Percentiles rank a stretch among this genome's conserved stretches.
Conservation (phyloP, 768 basidiomycete species). For the Boletus reticulatus region DNA sequence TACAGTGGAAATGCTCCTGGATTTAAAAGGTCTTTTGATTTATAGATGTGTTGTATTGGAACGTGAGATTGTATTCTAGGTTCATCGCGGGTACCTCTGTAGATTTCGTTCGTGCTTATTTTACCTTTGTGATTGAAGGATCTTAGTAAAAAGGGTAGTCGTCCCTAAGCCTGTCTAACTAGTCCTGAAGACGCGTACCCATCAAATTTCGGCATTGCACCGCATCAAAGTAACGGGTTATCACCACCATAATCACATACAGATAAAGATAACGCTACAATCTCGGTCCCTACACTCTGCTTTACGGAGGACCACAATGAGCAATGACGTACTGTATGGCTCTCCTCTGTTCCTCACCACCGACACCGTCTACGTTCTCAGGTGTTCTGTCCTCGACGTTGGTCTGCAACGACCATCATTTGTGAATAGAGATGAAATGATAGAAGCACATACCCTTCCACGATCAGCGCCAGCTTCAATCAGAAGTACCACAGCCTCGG, state of each 20-base stretch:
- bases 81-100: not conserved
- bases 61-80: slow-evolving; percentile 1
- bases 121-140: slow-evolving; percentile 5
- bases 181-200: not conserved
- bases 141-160: not conserved
- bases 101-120: slow-evolving; percentile 9
- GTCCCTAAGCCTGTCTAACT: not conserved
- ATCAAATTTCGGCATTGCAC: not conserved
- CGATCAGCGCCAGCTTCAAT: slow-evolving; percentile 97
- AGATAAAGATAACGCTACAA: not conserved
- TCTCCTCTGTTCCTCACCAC: slow-evolving; percentile 80
- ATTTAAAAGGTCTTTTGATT: not conserved
- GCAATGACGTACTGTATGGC: slow-evolving; percentile 76
- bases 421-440: not conserved
- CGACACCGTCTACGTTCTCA: slow-evolving; percentile 87
- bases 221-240: not conserved
- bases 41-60: slow-evolving; percentile 10
- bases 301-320: slow-evolving; percentile 51
- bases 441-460: slow-evolving; percentile 58
- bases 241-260: not conserved
- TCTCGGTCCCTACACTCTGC: not conserved
- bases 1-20: not conserved
- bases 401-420: slow-evolving; percentile 41
- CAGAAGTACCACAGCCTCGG: slow-evolving; percentile 82
- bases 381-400: slow-evolving; percentile 86